Percentiles rank a stretch among this genome's conserved stretches.
phyloP scores from a whole-genome alignment of 2,329 filamentous ascomycete species.

The Cladosporium sp. region DNA sequence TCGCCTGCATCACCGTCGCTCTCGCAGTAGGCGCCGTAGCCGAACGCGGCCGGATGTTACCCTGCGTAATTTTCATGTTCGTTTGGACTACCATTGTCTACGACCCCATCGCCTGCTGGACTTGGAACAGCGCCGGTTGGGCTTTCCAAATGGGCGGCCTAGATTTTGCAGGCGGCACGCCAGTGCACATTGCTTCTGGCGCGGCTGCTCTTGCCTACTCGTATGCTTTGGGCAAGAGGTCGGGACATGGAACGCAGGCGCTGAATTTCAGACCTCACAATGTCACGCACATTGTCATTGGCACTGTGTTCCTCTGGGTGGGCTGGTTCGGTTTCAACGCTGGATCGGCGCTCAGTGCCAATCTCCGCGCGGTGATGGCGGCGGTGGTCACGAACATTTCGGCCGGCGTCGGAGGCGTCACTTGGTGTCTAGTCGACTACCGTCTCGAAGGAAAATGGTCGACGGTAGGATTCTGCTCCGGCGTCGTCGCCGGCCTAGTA shows the following conservation, averaged over 20 bases:
- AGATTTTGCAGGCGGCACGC: constrained; percentile 86
- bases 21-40: constrained; percentile 80
- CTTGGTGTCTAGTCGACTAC: constrained; percentile 86
- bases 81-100: constrained; percentile 87
- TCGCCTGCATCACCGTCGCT: constrained; percentile 79
- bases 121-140: constrained; percentile 83
- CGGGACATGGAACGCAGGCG: constrained; percentile 79
- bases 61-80: constrained; percentile 88
- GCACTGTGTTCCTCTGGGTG: constrained; percentile 90
- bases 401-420: constrained; percentile 78
- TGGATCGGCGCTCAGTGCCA: constrained; percentile 74
- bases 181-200: constrained; percentile 85
- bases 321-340: constrained; percentile 96
- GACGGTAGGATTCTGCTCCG: constrained; percentile 87
- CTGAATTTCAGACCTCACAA: constrained; percentile 91
- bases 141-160: constrained; percentile 72
- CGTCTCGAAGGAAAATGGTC: constrained; percentile 87
- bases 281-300: constrained; percentile 85
- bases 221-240: constrained; percentile 81
- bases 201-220: constrained; percentile 82
- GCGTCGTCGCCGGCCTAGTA: constrained; percentile 80
- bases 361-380: constrained; percentile 81
- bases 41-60: constrained; percentile 81
- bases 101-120: constrained; percentile 92
- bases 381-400: constrained; percentile 81